These are phyloP conservation scores for Xerocomellus chrysenteron DNA, from an alignment of 768 basidiomycete species.

Conservation along the genomic window DNA sequence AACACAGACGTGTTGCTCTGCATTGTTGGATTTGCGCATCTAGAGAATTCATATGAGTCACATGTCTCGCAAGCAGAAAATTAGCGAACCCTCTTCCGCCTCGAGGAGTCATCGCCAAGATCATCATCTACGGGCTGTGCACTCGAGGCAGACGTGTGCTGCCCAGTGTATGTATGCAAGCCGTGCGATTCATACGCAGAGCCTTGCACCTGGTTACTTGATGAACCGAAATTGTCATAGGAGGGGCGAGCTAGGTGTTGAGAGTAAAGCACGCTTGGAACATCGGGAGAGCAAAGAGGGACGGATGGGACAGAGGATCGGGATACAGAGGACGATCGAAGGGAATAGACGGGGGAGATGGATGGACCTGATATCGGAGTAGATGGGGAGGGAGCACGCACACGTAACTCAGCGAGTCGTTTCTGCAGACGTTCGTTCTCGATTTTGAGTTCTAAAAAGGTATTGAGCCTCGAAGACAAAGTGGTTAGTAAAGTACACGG, in stretches of 20 bases:
- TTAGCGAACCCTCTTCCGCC: constrained; percentile 59
- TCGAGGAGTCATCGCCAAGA: constrained; percentile 47
- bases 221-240: constrained; percentile 16
- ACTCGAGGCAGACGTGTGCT: constrained; percentile 13
- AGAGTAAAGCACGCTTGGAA: constrained; percentile 16
- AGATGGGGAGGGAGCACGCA: constrained; percentile 20
- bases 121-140: constrained; percentile 38
- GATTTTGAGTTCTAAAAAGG: constrained; percentile 78
- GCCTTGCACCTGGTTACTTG: constrained; percentile 10
- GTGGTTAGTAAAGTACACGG: neutral
- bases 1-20: constrained; percentile 82
- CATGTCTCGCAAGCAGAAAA: neutral
- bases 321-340: constrained; percentile 29
- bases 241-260: constrained; percentile 9
- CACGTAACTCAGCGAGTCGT: constrained; percentile 49
- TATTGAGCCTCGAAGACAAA: constrained; percentile 53
- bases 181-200: constrained; percentile 22
- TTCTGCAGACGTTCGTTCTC: constrained; percentile 82
- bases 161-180: constrained; percentile 14
- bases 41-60: constrained; percentile 6
- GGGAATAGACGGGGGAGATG: constrained; percentile 24
- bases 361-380: constrained; percentile 14
- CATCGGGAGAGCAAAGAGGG: constrained; percentile 11
- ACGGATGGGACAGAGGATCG: constrained; percentile 21
- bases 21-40: constrained; percentile 41